These are phyloP conservation scores for Porogramme epimiltina DNA, from an alignment of 1,284 basidiomycete genomes.

Conservation along the genomic window DNA sequence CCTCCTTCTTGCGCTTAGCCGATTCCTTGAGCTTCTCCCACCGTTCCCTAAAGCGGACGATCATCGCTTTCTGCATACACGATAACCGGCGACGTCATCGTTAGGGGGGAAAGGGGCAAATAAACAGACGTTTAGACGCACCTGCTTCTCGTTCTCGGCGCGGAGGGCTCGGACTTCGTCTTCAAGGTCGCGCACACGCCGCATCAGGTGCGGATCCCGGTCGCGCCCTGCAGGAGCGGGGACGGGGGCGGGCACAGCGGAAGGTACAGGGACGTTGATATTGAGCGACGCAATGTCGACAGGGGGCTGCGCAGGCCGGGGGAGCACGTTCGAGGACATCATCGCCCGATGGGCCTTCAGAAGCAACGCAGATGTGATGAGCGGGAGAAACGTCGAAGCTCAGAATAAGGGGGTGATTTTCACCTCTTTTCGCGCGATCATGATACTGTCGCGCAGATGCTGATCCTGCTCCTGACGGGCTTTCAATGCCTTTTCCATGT, in stretches of 20 bases:
- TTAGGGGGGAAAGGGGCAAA: not conserved
- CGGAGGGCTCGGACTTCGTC: slow-evolving; percentile 68
- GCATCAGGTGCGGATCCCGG: slow-evolving; percentile 67
- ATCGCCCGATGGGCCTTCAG: slow-evolving; percentile 74
- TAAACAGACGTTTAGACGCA: slow-evolving; percentile 35
- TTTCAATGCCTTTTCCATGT: slow-evolving; percentile 62
- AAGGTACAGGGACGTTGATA: slow-evolving; percentile 51
- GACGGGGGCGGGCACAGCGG: slow-evolving; percentile 53
- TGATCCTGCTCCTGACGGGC: slow-evolving; percentile 75
- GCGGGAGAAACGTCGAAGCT: not conserved
- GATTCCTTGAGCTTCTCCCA: slow-evolving; percentile 90
- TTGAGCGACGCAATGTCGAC: slow-evolving; percentile 55
- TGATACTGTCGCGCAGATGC: slow-evolving; percentile 76
- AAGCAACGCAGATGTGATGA: not conserved
- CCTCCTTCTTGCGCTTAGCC: slow-evolving; percentile 84
- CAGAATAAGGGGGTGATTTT: not conserved
- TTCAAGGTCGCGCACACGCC: slow-evolving; percentile 75
- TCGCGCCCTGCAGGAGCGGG: slow-evolving; percentile 50
- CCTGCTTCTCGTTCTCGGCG: slow-evolving; percentile 83
- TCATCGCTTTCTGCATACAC: slow-evolving; percentile 70
- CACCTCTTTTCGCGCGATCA: slow-evolving; percentile 77
- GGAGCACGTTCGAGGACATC: slow-evolving; percentile 59
- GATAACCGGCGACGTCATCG: not conserved
- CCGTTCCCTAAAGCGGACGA: slow-evolving; percentile 80
- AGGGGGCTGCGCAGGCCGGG: slow-evolving; percentile 45